Evolutionary conservation across 2,329 filamentous ascomycete species (phyloP).

Genomic region (Trichocomaceae sp.): DNA sequence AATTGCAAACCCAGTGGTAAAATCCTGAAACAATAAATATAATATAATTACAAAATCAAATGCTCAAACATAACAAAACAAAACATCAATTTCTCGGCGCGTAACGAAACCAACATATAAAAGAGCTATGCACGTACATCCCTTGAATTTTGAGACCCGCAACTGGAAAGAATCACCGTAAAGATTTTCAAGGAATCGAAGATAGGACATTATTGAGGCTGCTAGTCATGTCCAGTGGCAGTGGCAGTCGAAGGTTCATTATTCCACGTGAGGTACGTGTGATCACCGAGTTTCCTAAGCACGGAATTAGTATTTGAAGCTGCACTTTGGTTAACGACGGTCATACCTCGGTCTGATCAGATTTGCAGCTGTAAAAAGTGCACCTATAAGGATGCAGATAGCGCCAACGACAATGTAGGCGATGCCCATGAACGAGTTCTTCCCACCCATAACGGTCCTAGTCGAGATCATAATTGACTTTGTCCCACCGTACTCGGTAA

Average conservation of each 20-base stretch:
- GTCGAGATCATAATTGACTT: constrained; percentile 89
- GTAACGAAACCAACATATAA: neutral
- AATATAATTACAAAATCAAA: neutral
- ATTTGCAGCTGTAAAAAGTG: constrained; percentile 82
- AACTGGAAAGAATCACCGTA: neutral
- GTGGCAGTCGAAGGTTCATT: constrained; percentile 57
- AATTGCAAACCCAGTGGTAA: neutral
- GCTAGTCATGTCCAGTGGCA: constrained; percentile 51
- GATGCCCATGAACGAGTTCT: constrained; percentile 92
- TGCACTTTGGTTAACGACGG: neutral
- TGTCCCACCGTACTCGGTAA: constrained; percentile 70
- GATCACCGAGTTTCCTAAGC: constrained; percentile 85
- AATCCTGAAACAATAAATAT: neutral
- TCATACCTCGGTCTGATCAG: constrained; percentile 76
- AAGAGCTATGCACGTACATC: constrained; percentile 10
- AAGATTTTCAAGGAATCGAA: neutral
- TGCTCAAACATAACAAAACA: constrained; percentile 1
- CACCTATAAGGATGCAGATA: constrained; percentile 81
- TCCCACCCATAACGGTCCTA: constrained; percentile 85
- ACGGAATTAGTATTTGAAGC: neutral
- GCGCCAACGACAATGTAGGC: constrained; percentile 92
- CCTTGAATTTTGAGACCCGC: neutral
- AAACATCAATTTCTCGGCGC: constrained; percentile 3
- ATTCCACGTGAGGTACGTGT: constrained; percentile 97
- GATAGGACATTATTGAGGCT: constrained; percentile 12